Conservation (phyloP, 202 grass and related monocot species). For the Carex sylvatica region DNA sequence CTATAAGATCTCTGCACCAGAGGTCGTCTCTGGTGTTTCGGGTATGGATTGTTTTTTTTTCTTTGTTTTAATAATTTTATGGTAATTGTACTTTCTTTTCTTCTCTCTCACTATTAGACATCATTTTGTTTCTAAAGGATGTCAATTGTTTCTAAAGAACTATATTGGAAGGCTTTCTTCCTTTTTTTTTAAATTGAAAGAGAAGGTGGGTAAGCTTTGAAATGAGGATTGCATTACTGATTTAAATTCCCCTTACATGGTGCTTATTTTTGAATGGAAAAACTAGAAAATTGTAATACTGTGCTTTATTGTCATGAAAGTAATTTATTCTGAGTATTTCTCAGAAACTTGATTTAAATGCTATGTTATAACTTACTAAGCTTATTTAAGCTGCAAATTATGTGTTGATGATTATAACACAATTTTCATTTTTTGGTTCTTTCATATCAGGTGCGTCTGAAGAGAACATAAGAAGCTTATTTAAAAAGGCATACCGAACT, state of each 20-base stretch:
- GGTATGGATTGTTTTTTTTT: slow-evolving; percentile 34
- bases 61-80: background rate
- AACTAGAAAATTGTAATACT: background rate
- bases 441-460: slow-evolving; percentile 71
- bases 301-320: background rate
- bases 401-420: background rate
- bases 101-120: background rate
- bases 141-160: background rate
- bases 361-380: background rate
- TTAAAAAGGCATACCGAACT: slow-evolving; percentile 79
- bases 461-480: slow-evolving; percentile 79
- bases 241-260: background rate
- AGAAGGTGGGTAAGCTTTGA: background rate
- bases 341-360: background rate
- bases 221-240: background rate
- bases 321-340: background rate
- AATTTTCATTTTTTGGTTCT: background rate
- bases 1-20: slow-evolving; percentile 81
- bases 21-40: slow-evolving; percentile 74
- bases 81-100: background rate
- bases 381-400: background rate
- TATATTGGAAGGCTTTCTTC: background rate
- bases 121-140: background rate
- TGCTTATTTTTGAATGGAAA: background rate
- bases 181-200: background rate